phyloP scores from a whole-genome alignment of 805 yeast genomes.

The Alloascoidea africana region DNA sequence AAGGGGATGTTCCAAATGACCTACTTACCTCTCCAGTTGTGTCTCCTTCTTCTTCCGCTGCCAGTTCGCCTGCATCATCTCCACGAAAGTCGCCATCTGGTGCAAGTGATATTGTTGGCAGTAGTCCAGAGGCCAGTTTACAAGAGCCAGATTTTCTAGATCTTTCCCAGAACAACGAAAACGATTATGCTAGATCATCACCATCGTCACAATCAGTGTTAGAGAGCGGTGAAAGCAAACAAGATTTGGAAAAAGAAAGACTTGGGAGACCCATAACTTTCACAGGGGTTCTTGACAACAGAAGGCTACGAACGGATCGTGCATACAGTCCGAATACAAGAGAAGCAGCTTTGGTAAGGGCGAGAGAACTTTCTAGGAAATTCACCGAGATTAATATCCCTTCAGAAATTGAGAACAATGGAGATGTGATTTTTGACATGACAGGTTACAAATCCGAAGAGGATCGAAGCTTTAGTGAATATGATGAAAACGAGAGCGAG shows the following conservation, averaged over 20 bases:
- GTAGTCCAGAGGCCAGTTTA: slow-evolving; percentile 7
- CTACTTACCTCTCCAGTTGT: slow-evolving; percentile 79
- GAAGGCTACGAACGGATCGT: slow-evolving; percentile 5
- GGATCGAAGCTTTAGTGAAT: slow-evolving; percentile 55
- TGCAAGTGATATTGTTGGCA: slow-evolving; percentile 3
- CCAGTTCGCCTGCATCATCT: slow-evolving; percentile 7
- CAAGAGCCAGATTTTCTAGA: slow-evolving; percentile 38
- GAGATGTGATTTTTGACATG: slow-evolving; percentile 83
- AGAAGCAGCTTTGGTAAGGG: slow-evolving; percentile 1
- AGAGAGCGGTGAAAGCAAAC: slow-evolving; percentile 14
- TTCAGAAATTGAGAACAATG: slow-evolving; percentile 73
- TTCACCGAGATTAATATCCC: slow-evolving; percentile 56
- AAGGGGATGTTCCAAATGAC: slow-evolving; percentile 55
- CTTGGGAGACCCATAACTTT: no score
- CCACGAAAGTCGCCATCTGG: slow-evolving; percentile 1
- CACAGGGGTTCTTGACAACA: no score
- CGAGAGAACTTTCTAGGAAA: slow-evolving; percentile 1
- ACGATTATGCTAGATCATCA: slow-evolving; percentile 7
- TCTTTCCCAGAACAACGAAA: no score
- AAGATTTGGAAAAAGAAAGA: neutral
- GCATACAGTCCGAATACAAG: slow-evolving; percentile 2
- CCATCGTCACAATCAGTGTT: no score
- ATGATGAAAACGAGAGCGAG: slow-evolving; percentile 63
- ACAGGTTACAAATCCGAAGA: slow-evolving; percentile 89
- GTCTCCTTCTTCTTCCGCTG: slow-evolving; percentile 41